Conservation (phyloP, 495 filamentous ascomycete species). For the Margaritispora aquatica region DNA sequence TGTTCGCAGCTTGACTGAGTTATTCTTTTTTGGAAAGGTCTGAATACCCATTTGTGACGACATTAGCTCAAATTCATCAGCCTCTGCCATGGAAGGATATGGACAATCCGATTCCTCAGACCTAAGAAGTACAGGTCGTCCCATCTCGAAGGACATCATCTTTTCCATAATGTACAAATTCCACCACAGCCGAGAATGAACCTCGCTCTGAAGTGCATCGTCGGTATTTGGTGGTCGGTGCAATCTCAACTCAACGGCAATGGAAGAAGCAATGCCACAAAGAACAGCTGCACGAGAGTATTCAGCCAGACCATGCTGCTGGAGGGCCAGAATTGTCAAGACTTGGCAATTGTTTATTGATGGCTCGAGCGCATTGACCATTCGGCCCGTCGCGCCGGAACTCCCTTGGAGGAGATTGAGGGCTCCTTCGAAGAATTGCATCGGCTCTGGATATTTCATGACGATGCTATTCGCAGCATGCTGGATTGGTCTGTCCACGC, state of each 20-base stretch:
- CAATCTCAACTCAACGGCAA: constrained; percentile 21
- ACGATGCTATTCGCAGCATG: background rate
- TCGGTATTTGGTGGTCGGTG: constrained; percentile 5
- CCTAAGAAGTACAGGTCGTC: constrained; percentile 16
- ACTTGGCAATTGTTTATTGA: constrained; percentile 22
- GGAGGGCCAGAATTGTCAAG: constrained; percentile 16
- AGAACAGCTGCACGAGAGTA: constrained; percentile 19
- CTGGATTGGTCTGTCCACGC: constrained; percentile 11
- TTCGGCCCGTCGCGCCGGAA: background rate
- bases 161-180: constrained; percentile 23
- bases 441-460: constrained; percentile 11
- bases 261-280: constrained; percentile 18
- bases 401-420: constrained; percentile 11
- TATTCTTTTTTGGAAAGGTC: constrained; percentile 1
- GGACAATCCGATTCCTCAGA: constrained; percentile 21
- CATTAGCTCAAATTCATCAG: constrained; percentile 23
- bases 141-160: constrained; percentile 20
- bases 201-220: constrained; percentile 14
- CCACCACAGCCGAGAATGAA: constrained; percentile 24
- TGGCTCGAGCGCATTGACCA: constrained; percentile 8
- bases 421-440: constrained; percentile 16
- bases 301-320: constrained; percentile 24
- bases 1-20: constrained; percentile 16
- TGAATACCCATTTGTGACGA: background rate
- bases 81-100: constrained; percentile 15